Conservation (phyloP, 1,284 basidiomycete genomes). For the Tetrapyrgos nigripes region DNA sequence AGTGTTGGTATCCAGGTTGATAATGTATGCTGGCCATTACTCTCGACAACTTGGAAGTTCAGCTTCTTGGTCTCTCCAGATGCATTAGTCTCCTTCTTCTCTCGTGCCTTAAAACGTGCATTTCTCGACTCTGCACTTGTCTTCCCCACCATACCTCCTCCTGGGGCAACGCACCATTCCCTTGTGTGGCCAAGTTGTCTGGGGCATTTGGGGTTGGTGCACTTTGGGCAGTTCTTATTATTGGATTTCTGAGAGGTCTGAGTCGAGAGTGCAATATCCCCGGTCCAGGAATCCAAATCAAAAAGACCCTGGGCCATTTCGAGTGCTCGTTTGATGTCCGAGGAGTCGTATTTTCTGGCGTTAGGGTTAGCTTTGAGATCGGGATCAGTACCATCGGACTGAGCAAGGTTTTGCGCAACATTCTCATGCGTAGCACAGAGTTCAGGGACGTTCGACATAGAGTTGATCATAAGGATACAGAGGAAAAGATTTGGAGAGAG, state of each 20-base stretch:
- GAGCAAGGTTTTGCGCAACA: neutral
- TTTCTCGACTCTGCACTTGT: no score
- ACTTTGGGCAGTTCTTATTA: no score
- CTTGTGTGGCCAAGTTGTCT: no score
- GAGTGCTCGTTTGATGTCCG: neutral
- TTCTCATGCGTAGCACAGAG: neutral
- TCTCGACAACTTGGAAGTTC: no score
- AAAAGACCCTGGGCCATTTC: neutral
- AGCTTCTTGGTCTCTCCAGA: no score
- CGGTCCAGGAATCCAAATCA: neutral
- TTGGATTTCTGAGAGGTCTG: no score
- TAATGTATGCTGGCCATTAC: no score
- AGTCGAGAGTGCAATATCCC: no score
- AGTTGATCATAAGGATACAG: constrained; percentile 3
- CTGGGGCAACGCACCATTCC: neutral
- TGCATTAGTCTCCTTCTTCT: no score
- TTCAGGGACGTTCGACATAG: neutral
- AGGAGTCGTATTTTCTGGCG: neutral
- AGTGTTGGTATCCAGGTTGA: no score
- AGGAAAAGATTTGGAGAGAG: neutral
- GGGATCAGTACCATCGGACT: neutral
- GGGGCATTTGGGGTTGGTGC: neutral
- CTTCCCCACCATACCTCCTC: neutral
- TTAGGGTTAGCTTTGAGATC: neutral
- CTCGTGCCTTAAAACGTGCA: no score